A percentile compares a stretch with the other conserved stretches of the same genome.
Evolutionary conservation across 306 rosid genomes (phyloP).

Genomic region (Trichosanthes truncata): DNA sequence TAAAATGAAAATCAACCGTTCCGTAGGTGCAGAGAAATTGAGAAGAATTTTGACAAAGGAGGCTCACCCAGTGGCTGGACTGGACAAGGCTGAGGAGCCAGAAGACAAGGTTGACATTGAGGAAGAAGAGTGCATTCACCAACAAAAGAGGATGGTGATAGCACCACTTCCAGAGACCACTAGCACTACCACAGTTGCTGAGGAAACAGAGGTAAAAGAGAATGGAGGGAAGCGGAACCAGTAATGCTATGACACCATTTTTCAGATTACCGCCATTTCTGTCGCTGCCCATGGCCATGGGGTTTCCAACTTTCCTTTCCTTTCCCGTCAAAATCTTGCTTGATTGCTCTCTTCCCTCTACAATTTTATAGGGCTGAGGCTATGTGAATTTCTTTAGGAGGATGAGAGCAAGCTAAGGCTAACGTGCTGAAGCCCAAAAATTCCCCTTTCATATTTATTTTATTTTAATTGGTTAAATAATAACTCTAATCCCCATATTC

Average conservation of each 20-base stretch:
- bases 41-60: background rate
- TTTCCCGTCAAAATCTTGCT: background rate
- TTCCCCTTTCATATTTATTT: background rate
- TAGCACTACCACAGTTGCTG: constrained; percentile 7
- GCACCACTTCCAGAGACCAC: constrained; percentile 62
- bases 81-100: constrained; percentile 72
- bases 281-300: background rate
- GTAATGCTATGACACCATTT: constrained; percentile 45
- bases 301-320: background rate
- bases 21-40: background rate
- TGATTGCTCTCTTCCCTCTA: background rate
- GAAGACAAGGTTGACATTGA: constrained; percentile 79
- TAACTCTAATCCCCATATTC: background rate
- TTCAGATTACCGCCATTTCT: constrained; percentile 29
- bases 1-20: background rate
- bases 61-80: constrained; percentile 69
- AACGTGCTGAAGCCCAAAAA: background rate
- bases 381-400: background rate
- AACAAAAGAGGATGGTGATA: constrained; percentile 67
- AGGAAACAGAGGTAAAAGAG: constrained; percentile 57
- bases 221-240: constrained; percentile 69
- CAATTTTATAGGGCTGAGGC: background rate
- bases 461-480: background rate
- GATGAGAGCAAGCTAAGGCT: background rate
- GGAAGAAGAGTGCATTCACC: constrained; percentile 65